Conservation (phyloP, 352 stramenopile species). For the Pythium biforme region DNA sequence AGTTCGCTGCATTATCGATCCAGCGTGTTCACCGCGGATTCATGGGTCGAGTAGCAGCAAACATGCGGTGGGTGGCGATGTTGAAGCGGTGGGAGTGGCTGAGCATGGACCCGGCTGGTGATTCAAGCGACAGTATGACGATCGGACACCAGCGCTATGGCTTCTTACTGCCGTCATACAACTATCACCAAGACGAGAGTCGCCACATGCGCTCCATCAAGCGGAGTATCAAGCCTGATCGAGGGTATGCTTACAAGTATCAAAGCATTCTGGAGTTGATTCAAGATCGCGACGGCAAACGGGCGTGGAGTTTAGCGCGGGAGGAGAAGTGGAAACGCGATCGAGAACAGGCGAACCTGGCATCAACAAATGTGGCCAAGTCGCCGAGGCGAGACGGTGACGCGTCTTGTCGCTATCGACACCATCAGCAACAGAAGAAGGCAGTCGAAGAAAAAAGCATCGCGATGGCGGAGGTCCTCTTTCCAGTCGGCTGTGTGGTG, state of each 20-base stretch:
- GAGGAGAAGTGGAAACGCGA: constrained; percentile 33
- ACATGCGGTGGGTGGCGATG: constrained; percentile 66
- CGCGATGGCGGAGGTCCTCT: constrained; percentile 38
- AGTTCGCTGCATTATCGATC: constrained; percentile 33
- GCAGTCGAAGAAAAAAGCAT: constrained; percentile 26
- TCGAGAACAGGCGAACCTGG: neutral
- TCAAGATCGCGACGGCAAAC: constrained; percentile 55
- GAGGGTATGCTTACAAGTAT: constrained; percentile 69
- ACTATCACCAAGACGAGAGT: constrained; percentile 37
- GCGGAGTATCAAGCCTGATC: constrained; percentile 34
- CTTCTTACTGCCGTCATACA: constrained; percentile 53
- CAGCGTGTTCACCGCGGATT: constrained; percentile 57
- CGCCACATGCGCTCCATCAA: constrained; percentile 55
- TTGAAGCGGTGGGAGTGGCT: constrained; percentile 78
- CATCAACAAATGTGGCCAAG: neutral
- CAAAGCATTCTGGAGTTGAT: constrained; percentile 70
- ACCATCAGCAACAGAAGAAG: constrained; percentile 4
- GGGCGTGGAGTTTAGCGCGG: constrained; percentile 54
- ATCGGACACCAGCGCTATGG: constrained; percentile 54
- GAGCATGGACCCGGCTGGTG: constrained; percentile 28
- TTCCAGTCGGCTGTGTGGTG: constrained; percentile 40
- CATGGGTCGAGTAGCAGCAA: constrained; percentile 50
- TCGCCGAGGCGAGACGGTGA: neutral
- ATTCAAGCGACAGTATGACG: constrained; percentile 44
- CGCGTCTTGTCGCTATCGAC: neutral